These are phyloP conservation scores for Sequoiadendron giganteum DNA, from an alignment of 75 land plant genomes.

Conservation along the genomic window DNA sequence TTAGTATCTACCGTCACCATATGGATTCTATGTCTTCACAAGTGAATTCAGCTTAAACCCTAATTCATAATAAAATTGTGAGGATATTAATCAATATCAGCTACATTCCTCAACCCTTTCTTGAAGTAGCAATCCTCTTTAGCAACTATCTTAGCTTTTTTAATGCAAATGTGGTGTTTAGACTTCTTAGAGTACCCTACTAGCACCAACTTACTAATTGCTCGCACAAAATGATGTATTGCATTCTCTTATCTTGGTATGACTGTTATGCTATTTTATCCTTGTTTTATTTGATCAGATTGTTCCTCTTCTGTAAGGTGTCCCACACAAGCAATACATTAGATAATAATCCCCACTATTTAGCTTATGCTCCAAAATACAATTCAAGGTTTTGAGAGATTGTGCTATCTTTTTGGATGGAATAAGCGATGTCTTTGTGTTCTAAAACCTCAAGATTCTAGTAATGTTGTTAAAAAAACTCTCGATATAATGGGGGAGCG, in stretches of 20 bases:
- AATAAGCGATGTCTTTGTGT: too few species aligned
- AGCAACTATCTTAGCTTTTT: not conserved
- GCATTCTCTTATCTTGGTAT: not conserved
- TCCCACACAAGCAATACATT: not conserved
- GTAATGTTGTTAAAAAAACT: too few species aligned
- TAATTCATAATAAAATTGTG: too few species aligned
- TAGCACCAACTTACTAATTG: not conserved
- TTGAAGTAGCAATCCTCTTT: not conserved
- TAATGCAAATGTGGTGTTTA: too few species aligned
- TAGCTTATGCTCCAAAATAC: too few species aligned
- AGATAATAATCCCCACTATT: not conserved
- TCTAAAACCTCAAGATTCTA: too few species aligned
- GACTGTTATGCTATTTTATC: too few species aligned
- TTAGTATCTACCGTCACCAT: not conserved
- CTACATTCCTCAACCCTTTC: not conserved
- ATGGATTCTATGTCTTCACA: not conserved
- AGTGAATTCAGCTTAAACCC: not conserved
- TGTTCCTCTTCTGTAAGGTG: not conserved
- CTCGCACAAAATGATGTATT: not conserved
- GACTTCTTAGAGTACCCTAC: not conserved
- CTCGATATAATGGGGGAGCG: too few species aligned
- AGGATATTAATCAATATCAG: not conserved
- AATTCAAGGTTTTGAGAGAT: too few species aligned
- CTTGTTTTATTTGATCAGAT: not conserved
- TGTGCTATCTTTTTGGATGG: too few species aligned